Evolutionary conservation across 768 basidiomycete species (phyloP), one percentile per base, ranked within the genome.

Genomic region (Leccinum rimulosum): DNA sequence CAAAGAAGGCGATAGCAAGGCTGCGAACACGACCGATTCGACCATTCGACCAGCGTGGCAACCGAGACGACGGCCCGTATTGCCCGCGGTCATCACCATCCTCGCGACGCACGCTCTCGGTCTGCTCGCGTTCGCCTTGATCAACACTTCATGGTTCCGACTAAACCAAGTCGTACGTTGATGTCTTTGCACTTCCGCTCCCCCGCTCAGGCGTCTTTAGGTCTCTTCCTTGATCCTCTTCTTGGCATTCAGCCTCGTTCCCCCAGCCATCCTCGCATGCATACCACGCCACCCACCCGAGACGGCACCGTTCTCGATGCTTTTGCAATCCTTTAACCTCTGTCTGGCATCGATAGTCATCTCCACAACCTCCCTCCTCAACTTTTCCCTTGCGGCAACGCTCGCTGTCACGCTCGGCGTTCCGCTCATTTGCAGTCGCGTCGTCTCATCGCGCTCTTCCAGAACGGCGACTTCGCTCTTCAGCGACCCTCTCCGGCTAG

Each of bases 341-440:
- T 91, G 95, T 71, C 74, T 91, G 50, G 84, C 92, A 25, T 96
- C 96, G 3, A 89, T 91, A 1, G 81, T 94, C 52, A 89, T 97
- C 61, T 94, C 87, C 12, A 84, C 92, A 38, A 86, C 86, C 30
- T 88, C 93, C 15, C 87, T 97, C 59, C 84, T 97, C 70, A 97
- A 98, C 73, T 96, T 96, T 74, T 93, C 92, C 8, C 85, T 98
- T 19, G 91, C 95, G 0, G 85, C 88, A 22, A 69, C 80, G 22
- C 79, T 96, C 17, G 84, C 89, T 0, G 69, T 89, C 28, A 65
- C 83, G 9, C 79, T 93, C 17, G 85, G 86, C 8, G 45, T 88
- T 10, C 89, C 92, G 1, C 79, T 93, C n/a, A 75, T 80, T 12
- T 75, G 77, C 4, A 73, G 81, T 14, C 70, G 73, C 79, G 12